phyloP scores from a whole-genome alignment of 192 early-diverging fungal species.

The Backusella luteola region DNA sequence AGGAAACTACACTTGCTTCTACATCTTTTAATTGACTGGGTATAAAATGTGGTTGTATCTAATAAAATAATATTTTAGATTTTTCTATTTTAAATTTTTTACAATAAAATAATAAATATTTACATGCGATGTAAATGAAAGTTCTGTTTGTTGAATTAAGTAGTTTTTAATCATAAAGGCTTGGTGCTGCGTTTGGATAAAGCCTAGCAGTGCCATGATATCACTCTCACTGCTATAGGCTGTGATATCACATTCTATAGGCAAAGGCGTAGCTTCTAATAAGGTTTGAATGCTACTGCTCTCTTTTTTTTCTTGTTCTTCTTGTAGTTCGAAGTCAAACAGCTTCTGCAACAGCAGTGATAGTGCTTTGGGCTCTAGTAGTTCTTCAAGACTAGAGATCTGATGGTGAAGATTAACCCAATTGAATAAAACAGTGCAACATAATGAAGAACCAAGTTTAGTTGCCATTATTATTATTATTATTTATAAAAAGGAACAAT shows the following conservation, averaged over 20 bases:
- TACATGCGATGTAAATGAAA: conserved; percentile 15
- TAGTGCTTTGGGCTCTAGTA: neutral
- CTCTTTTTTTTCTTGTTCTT: neutral
- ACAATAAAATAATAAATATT: neutral
- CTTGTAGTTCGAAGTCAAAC: neutral
- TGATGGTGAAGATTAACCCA: conserved; percentile 3
- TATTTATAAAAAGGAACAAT: neutral
- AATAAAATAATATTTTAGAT: neutral
- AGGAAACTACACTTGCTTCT: conserved; percentile 1
- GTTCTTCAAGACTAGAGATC: neutral
- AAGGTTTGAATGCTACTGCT: neutral
- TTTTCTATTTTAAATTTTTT: neutral
- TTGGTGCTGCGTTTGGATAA: conserved; percentile 15
- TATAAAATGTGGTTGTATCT: conserved; percentile 13
- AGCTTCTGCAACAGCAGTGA: neutral
- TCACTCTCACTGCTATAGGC: neutral
- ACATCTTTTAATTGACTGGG: conserved; percentile 8
- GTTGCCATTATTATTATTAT: neutral
- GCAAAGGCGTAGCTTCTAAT: neutral
- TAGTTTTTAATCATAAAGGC: neutral
- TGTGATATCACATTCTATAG: neutral
- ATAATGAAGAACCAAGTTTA: neutral
- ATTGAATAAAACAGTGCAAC: neutral
- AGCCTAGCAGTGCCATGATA: neutral
- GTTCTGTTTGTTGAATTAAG: neutral